Evolutionary conservation across 345 rosid genomes (phyloP).

Genomic region (Gossypium mustelinum): DNA sequence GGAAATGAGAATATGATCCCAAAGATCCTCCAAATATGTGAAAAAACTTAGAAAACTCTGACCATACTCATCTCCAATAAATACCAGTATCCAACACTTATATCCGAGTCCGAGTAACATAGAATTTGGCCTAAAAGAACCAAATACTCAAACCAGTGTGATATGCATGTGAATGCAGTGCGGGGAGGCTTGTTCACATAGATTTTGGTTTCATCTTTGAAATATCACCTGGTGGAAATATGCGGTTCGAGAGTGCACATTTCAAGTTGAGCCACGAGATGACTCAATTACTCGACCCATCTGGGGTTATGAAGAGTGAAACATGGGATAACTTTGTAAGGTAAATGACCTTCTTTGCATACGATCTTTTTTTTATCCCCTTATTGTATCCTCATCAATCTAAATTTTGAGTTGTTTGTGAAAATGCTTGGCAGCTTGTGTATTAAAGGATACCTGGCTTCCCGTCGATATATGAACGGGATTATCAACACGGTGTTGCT

Average conservation of each 20-base stretch:
- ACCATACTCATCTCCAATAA: no score
- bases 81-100: no score
- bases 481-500: slow-evolving; percentile 73
- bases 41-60: no score
- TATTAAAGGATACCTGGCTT: slow-evolving; percentile 86
- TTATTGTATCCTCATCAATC: background rate
- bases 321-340: slow-evolving; percentile 79
- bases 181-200: slow-evolving; percentile 92
- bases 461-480: slow-evolving; percentile 86
- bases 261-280: slow-evolving; percentile 99
- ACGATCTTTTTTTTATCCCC: background rate
- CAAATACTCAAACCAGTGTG: background rate
- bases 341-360: slow-evolving; percentile 28
- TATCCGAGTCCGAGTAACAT: background rate
- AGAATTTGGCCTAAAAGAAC: background rate
- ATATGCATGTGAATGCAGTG: slow-evolving; percentile 40
- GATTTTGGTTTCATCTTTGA: slow-evolving; percentile 97
- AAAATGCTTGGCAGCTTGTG: slow-evolving; percentile 49
- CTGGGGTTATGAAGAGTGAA: slow-evolving; percentile 90
- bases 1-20: no score
- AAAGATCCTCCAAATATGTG: no score
- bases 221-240: slow-evolving; percentile 93
- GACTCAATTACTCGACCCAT: slow-evolving; percentile 94
- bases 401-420: background rate
- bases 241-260: slow-evolving; percentile 97